Evolutionary conservation across 164 flowering plant genomes (phyloP), one percentile per base, ranked within the genome.

Genomic region (Dillenia turbinata): DNA sequence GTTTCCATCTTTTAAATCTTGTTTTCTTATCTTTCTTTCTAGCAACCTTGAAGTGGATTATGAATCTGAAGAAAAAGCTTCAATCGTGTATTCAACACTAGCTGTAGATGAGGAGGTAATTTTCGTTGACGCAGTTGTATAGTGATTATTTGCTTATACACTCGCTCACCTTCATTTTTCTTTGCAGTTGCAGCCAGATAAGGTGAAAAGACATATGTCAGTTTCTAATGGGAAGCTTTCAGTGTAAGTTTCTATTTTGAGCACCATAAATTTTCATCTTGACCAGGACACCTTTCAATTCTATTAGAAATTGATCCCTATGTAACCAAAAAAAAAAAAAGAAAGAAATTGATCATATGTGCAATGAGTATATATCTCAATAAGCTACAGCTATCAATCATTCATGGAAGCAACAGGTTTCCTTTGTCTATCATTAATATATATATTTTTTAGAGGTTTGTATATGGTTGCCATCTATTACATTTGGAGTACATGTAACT

Each of bases 61-160:
- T 64, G 76, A 71, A 66, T 87, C 92, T 0, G 79, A 81, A 16
- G 86, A 79, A 65, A 75, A 71, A 44, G 94, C 92, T 44, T 71
- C 77, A 10, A 81, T 87, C 0, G 84, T 85, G 6, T 81, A 67
- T 64, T 61, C 85, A 52, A 82, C 97, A 56, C 70, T 92, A 66
- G 84, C 79, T 71, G 98, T 93, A 68, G 98, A 92, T 69, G 84
- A 90, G 72, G 97, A 92, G 96, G 96, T 88, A 52, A 57, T 10
- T 17, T 6, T 48, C 9, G 8, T 14, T 15, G 15, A 24, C 17
- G 24, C 11, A 9, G 14, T 54, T 61, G 24, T 6, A 49, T n/a
- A 0, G 1, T 47, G 60, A 33, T 8, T 40, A 26, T 46, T 57
- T 0, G n/a, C 12, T 65, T 55, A 9, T 47, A 16, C 72, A n/a